Base-by-base conservation (phyloP, 163 green algal genomes). In the Chlorella variabilis region DNA sequence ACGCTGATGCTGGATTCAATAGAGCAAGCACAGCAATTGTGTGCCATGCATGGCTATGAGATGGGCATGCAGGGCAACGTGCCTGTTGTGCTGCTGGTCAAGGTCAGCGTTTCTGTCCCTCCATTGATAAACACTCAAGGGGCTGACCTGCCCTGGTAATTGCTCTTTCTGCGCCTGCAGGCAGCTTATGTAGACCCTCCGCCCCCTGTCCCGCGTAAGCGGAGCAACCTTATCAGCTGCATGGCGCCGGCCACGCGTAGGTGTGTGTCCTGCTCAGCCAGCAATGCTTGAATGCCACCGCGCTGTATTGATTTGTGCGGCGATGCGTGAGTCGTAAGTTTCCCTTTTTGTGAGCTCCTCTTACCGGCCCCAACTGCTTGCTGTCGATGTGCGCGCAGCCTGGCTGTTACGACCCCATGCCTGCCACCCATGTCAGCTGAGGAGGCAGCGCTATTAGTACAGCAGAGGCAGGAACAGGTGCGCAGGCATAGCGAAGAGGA, bases 1-100 rank as follows among this genome's bases (percentile, higher is more conserved):
- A 18, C 31, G 8, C 59, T 89, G 15, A 71, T 83, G 45, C 39
- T 88, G 34, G 79, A 88, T 29, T 71, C 54, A 29, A 5, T 78
- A 17, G 78, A 84, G 25, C 51, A 88, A 65, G 84, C 71, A 15
- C 63, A 71, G 11, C 23, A 48, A 27, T 42, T 83, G 9, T 71
- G 31, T 8, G 18, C 27, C 23, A 58, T 49, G 61, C 73, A 85
- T 62, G 84, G 84, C 33, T 88, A 73, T 66, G 38, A 27, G 7
- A 34, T 42, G 18, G 7, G 9, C 31, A 45, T 33, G 2, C 42
- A 65, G 13, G 49, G 18, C 0, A 45, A 34, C 21, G 36, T 33
- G 49, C 33, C 76, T 8, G 45, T 73, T 21, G 76, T 45, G 4
- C 34, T 82, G 21, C 49, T 82, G 0, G 4, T 69, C 21, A 82